These are phyloP conservation scores for Aspergillus taichungensis DNA, from an alignment of 495 filamentous ascomycete genomes.

Conservation along the genomic window DNA sequence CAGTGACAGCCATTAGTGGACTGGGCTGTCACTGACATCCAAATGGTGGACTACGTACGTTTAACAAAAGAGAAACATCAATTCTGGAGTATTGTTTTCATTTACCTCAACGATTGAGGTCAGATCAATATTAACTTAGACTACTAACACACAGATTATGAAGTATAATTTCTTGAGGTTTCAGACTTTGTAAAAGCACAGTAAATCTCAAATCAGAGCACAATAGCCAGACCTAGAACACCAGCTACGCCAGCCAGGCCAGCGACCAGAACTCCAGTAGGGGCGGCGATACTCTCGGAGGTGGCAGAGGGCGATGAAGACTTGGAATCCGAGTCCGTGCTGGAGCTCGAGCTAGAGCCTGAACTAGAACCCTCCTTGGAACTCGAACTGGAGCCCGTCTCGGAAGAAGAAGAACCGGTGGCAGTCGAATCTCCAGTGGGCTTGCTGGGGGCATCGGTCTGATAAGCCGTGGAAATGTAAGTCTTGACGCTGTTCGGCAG, in stretches of 20 bases:
- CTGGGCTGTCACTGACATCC: too few species aligned
- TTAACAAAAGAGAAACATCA: too few species aligned
- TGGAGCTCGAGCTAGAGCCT: background rate
- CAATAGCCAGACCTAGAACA: slow-evolving; percentile 15
- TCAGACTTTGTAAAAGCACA: too few species aligned
- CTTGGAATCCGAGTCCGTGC: slow-evolving; percentile 2
- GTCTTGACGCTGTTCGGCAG: slow-evolving; percentile 11
- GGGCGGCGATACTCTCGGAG: slow-evolving; percentile 13
- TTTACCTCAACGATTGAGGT: too few species aligned
- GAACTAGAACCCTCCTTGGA: background rate
- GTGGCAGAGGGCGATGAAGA: slow-evolving; percentile 4
- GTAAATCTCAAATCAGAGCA: slow-evolving; percentile 12
- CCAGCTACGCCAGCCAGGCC: slow-evolving; percentile 17
- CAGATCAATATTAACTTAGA: too few species aligned
- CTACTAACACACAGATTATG: too few species aligned
- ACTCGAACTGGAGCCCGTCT: slow-evolving; percentile 13
- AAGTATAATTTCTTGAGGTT: too few species aligned
- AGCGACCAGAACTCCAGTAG: slow-evolving; percentile 13
- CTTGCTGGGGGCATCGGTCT: background rate
- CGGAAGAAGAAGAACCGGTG: background rate
- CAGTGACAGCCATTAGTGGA: too few species aligned
- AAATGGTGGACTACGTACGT: too few species aligned
- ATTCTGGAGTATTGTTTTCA: too few species aligned
- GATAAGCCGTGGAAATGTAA: slow-evolving; percentile 7
- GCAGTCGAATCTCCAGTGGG: slow-evolving; percentile 2